These are phyloP conservation scores for Rhynchosporium secalis DNA, from an alignment of 2,329 filamentous ascomycete species.

Conservation along the genomic window DNA sequence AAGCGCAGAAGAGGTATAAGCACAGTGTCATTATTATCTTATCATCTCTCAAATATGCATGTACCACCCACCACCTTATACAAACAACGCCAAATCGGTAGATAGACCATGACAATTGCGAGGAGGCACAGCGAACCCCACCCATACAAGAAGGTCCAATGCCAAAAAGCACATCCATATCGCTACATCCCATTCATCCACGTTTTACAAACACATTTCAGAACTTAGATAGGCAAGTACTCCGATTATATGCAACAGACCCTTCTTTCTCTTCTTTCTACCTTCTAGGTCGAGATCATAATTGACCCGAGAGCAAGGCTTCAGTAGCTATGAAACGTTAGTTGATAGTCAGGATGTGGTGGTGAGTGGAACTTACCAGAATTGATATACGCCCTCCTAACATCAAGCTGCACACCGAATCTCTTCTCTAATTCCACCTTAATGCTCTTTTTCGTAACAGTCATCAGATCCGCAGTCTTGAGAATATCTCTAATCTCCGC, in stretches of 20 bases:
- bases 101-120: background rate
- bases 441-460: slow-evolving; percentile 96
- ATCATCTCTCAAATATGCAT: slow-evolving; percentile 1
- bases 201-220: slow-evolving; percentile 1
- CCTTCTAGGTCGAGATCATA: slow-evolving; percentile 48
- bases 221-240: slow-evolving; percentile 11
- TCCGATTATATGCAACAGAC: slow-evolving; percentile 19
- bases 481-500: slow-evolving; percentile 95
- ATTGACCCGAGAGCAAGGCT: slow-evolving; percentile 73
- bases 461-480: slow-evolving; percentile 91
- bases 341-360: slow-evolving; percentile 23
- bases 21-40: slow-evolving; percentile 2
- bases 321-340: slow-evolving; percentile 63
- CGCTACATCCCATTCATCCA: slow-evolving; percentile 6
- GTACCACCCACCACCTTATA: slow-evolving; percentile 1
- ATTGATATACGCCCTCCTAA: slow-evolving; percentile 90
- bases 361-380: slow-evolving; percentile 63
- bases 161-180: background rate
- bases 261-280: background rate
- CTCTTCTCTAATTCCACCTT: slow-evolving; percentile 89
- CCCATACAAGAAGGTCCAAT: background rate
- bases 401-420: slow-evolving; percentile 83
- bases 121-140: background rate
- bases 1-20: background rate
- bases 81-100: slow-evolving; percentile 5